Conservation (phyloP, 2,329 filamentous ascomycete species). For the Ceratocystis harringtonii region DNA sequence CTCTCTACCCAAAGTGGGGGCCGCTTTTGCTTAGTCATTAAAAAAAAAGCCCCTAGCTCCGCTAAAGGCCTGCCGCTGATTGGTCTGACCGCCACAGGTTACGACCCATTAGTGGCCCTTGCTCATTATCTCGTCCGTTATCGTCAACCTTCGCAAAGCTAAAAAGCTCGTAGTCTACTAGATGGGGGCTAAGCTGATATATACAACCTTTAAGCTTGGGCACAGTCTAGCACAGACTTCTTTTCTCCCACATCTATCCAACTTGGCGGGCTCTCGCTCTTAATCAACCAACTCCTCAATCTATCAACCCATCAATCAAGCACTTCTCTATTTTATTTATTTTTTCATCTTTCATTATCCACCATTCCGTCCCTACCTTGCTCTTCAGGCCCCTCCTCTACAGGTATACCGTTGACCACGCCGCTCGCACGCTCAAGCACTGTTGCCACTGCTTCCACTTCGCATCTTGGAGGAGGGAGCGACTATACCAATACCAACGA, state of each 20-base stretch:
- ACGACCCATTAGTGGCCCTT: neutral
- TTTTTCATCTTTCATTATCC: conserved; percentile 18
- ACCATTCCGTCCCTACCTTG: conserved; percentile 25
- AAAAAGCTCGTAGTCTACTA: neutral
- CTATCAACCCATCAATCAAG: neutral
- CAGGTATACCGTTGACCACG: conserved; percentile 11
- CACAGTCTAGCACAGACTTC: conserved; percentile 3
- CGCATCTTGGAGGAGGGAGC: conserved; percentile 15
- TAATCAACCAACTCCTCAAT: neutral
- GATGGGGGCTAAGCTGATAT: neutral
- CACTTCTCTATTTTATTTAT: neutral
- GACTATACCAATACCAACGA: conserved; percentile 18
- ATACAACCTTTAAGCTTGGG: neutral
- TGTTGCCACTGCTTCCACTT: conserved; percentile 10
- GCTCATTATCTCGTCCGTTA: conserved; percentile 3
- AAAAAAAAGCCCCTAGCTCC: neutral
- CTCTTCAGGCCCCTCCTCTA: conserved; percentile 28
- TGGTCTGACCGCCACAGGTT: neutral
- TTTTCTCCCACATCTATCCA: neutral
- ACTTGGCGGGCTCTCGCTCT: neutral
- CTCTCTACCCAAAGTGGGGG: neutral
- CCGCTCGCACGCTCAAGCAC: neutral
- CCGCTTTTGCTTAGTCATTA: neutral
- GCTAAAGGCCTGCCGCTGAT: neutral
- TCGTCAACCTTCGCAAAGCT: neutral